A percentile compares a stretch with the other conserved stretches of the same genome.
Conservation (phyloP, 805 yeast genomes). For the Lachancea sp. region DNA sequence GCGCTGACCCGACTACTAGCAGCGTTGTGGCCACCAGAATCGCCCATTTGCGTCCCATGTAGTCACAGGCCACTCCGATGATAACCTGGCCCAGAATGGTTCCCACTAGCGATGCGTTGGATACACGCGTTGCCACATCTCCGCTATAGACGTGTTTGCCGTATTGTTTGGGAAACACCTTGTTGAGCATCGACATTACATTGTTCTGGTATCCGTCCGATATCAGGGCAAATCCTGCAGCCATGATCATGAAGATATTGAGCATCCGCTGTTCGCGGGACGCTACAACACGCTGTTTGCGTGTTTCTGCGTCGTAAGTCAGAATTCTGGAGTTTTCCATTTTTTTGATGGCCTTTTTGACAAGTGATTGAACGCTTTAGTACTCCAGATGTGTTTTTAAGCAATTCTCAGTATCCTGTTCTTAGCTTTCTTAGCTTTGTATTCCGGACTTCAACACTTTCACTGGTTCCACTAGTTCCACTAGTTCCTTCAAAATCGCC, state of each 20-base stretch:
- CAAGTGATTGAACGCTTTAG: no score
- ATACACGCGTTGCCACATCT: slow-evolving; percentile 54
- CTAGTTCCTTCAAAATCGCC: no score
- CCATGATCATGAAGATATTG: slow-evolving; percentile 14
- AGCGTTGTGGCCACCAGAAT: slow-evolving; percentile 56
- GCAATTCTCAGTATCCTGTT: no score
- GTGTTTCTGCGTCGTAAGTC: slow-evolving; percentile 4
- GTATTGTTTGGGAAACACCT: slow-evolving; percentile 43
- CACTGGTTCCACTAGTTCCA: no score
- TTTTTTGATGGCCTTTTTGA: no score
- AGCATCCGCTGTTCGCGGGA: slow-evolving; percentile 8
- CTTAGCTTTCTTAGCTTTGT: no score
- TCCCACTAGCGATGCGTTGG: slow-evolving; percentile 63
- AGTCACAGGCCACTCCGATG: slow-evolving; percentile 59
- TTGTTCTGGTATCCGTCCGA: slow-evolving; percentile 76
- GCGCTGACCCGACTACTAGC: slow-evolving; percentile 55
- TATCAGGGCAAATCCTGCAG: slow-evolving; percentile 65
- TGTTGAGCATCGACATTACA: slow-evolving; percentile 63
- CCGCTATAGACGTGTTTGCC: slow-evolving; percentile 34
- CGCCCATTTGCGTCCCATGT: slow-evolving; percentile 65
- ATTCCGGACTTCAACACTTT: no score
- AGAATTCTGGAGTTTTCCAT: neutral
- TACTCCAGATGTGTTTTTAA: no score
- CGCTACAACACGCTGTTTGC: slow-evolving; percentile 4
- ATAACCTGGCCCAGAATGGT: slow-evolving; percentile 65